phyloP scores from a whole-genome alignment of 352 stramenopile genomes.

The Elongisporangium senticosum region DNA sequence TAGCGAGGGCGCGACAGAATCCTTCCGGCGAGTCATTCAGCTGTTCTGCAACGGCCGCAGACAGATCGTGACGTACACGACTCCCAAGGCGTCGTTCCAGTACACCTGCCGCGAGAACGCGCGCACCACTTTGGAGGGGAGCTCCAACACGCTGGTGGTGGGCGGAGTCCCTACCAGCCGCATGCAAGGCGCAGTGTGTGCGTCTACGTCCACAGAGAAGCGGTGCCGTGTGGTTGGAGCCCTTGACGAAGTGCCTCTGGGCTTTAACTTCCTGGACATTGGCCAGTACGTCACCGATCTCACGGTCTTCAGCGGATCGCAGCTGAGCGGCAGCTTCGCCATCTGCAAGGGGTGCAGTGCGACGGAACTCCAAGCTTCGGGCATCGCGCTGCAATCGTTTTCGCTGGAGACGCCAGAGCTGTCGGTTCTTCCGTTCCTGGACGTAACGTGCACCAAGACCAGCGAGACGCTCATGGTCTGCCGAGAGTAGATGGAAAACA shows the following conservation, averaged over 20 bases:
- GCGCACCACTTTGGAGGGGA: background rate
- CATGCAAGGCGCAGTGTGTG: background rate
- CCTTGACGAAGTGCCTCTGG: background rate
- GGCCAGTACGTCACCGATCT: slow-evolving; percentile 7
- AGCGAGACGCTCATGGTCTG: background rate
- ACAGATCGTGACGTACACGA: background rate
- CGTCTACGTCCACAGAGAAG: background rate
- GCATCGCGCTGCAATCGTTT: background rate
- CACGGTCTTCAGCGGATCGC: slow-evolving; percentile 3
- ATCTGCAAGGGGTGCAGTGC: slow-evolving; percentile 5
- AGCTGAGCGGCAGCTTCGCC: slow-evolving; percentile 4
- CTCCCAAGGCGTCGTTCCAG: background rate
- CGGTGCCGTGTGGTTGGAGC: background rate
- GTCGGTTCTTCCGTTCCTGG: background rate
- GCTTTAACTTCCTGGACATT: slow-evolving; percentile 4
- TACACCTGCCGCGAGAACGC: background rate
- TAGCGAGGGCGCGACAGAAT: slow-evolving; percentile 2
- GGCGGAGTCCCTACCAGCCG: background rate
- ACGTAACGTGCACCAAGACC: background rate
- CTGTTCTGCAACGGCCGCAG: background rate
- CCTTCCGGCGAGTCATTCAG: background rate
- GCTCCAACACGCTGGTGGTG: background rate
- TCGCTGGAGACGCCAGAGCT: background rate
- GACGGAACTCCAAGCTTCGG: background rate
- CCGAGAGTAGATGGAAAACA: background rate